A percentile compares a stretch with the other conserved stretches of the same genome.
Conservation (phyloP, 2,329 filamentous ascomycete species). For the Penicillium brasilianum region DNA sequence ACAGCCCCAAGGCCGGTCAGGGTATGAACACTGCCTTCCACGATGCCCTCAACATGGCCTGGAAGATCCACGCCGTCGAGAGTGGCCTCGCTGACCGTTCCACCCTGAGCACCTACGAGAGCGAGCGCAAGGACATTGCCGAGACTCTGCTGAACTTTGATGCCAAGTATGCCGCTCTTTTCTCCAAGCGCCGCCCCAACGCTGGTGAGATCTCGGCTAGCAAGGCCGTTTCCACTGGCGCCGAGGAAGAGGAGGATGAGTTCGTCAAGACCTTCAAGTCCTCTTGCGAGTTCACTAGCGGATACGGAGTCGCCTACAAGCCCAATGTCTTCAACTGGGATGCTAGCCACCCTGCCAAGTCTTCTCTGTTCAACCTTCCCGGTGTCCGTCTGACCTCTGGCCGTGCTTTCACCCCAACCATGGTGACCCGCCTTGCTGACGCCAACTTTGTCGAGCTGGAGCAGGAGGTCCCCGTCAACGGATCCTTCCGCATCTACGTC, state of each 20-base stretch:
- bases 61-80: constrained; percentile 95
- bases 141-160: constrained; percentile 86
- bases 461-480: constrained; percentile 87
- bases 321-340: constrained; percentile 87
- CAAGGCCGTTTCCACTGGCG: constrained; percentile 31
- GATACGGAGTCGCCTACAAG: constrained; percentile 86
- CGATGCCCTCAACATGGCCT: constrained; percentile 82
- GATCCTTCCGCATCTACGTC: constrained; percentile 82
- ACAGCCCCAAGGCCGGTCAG: constrained; percentile 68
- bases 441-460: constrained; percentile 90
- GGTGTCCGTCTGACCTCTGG: constrained; percentile 72
- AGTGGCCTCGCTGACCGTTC: constrained; percentile 76
- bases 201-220: constrained; percentile 74
- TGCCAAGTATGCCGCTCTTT: constrained; percentile 85
- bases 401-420: constrained; percentile 74
- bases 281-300: constrained; percentile 87
- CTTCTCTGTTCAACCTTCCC: constrained; percentile 69
- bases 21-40: constrained; percentile 67
- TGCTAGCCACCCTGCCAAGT: constrained; percentile 70
- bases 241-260: constrained; percentile 60
- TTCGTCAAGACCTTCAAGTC: constrained; percentile 92
- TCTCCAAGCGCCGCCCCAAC: constrained; percentile 77
- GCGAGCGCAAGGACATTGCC: constrained; percentile 81
- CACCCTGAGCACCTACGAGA: constrained; percentile 82
- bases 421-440: constrained; percentile 85